These are phyloP conservation scores for Cystobasidium onofrii DNA, from an alignment of 768 basidiomycete species.

Conservation along the genomic window DNA sequence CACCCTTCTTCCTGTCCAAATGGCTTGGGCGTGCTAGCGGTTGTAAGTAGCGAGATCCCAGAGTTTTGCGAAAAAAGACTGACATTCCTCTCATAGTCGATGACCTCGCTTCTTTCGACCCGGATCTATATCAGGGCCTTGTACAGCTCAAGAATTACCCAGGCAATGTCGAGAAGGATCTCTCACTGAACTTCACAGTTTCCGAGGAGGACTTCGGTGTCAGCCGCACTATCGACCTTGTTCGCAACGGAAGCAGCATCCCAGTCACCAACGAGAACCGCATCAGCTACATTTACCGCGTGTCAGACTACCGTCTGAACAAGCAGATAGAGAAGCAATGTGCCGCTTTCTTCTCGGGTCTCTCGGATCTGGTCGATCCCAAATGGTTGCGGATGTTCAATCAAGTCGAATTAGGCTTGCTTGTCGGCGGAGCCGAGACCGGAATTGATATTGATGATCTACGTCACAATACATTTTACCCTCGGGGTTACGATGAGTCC, in stretches of 20 bases:
- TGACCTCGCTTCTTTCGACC: conserved; percentile 33
- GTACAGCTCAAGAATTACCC: conserved; percentile 86
- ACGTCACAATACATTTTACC: conserved; percentile 66
- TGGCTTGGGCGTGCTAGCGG: conserved; percentile 89
- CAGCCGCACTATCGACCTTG: conserved; percentile 64
- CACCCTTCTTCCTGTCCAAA: conserved; percentile 90
- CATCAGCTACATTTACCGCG: conserved; percentile 77
- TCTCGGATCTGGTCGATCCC: conserved; percentile 82
- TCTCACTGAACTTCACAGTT: conserved; percentile 81
- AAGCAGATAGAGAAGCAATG: conserved; percentile 64
- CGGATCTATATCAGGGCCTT: conserved; percentile 69
- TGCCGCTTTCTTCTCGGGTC: conserved; percentile 68
- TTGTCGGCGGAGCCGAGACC: conserved; percentile 53
- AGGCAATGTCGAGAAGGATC: conserved; percentile 68
- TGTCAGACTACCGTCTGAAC: conserved; percentile 79
- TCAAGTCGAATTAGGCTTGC: conserved; percentile 74
- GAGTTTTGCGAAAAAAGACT: background rate
- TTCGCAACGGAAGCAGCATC: conserved; percentile 70
- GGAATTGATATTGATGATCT: conserved; percentile 59
- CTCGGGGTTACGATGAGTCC: conserved; percentile 64
- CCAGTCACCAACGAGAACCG: conserved; percentile 82
- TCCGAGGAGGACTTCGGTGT: conserved; percentile 81
- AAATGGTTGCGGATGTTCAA: conserved; percentile 97
- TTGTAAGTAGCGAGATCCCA: conserved; percentile 38
- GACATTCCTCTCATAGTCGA: background rate